Percentiles rank a stretch among this genome's conserved stretches.
These are phyloP conservation scores for Wickerhamomyces queroliae DNA, from an alignment of 805 yeast genomes.

Conservation along the genomic window DNA sequence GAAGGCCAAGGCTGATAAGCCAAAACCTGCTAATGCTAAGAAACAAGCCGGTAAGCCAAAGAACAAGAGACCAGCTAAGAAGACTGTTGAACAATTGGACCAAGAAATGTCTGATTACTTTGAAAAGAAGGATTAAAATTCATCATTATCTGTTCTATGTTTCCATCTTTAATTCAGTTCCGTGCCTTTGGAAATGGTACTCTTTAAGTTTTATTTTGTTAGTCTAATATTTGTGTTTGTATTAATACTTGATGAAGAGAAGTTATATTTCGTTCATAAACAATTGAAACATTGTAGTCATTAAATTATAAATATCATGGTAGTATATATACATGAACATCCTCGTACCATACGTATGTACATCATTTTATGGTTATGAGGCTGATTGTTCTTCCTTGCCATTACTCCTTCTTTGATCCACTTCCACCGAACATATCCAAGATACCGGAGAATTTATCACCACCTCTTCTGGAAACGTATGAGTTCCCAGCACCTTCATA, in stretches of 20 bases:
- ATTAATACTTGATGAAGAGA: not conserved
- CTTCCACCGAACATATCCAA: conserved; percentile 18
- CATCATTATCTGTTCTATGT: not conserved
- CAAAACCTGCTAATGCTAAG: conserved; percentile 11
- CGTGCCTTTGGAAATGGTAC: not conserved
- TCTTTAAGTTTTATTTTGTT: not conserved
- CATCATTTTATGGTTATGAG: too few relatives aligned
- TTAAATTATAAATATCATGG: too few relatives aligned
- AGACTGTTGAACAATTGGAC: conserved; percentile 89
- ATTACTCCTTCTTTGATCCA: not conserved
- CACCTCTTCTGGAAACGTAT: conserved; percentile 49
- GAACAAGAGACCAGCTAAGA: conserved; percentile 43
- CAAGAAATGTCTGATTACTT: conserved; percentile 98
- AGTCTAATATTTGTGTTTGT: not conserved
- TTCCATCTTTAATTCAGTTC: too few relatives aligned
- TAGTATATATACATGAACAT: conserved; percentile 1
- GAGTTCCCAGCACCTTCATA: conserved; percentile 67
- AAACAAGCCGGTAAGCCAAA: conserved; percentile 17
- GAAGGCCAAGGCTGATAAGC: conserved; percentile 3
- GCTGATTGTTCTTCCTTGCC: too few relatives aligned
- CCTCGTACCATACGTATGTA: not conserved
- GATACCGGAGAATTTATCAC: conserved; percentile 38
- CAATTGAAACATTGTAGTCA: too few relatives aligned
- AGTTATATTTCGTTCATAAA: too few relatives aligned
- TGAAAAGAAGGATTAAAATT: conserved; percentile 35